Evolutionary conservation across 2,329 filamentous ascomycete species (phyloP).

Genomic region (Penicillium hordei): DNA sequence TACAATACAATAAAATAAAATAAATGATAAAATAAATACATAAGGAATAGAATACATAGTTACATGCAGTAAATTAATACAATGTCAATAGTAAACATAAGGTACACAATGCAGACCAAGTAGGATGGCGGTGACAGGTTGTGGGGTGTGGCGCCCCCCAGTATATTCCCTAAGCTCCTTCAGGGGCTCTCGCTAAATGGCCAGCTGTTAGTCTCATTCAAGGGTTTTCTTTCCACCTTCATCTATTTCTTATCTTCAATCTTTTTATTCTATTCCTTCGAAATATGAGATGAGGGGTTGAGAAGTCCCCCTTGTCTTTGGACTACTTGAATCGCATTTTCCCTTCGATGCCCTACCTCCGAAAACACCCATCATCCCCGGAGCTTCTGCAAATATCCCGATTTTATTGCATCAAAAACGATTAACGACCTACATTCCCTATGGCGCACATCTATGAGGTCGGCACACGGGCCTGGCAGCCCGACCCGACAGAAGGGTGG

Average conservation of each 20-base stretch:
- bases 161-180: conserved; percentile 27
- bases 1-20: no score
- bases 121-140: conserved; percentile 27
- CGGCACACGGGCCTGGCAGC: conserved; percentile 97
- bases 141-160: conserved; percentile 29
- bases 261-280: conserved; percentile 22
- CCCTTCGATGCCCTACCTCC: conserved; percentile 5
- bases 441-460: conserved; percentile 97
- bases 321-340: conserved; percentile 20
- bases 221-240: conserved; percentile 16
- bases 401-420: conserved; percentile 8
- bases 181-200: conserved; percentile 32
- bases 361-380: conserved; percentile 6
- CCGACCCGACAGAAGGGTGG: conserved; percentile 94
- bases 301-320: conserved; percentile 27
- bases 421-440: conserved; percentile 18
- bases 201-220: conserved; percentile 23
- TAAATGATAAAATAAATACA: no score
- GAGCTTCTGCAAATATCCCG: conserved; percentile 12
- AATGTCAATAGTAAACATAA: not conserved
- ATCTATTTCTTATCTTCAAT: conserved; percentile 12
- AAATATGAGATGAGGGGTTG: conserved; percentile 30
- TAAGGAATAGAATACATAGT: not conserved
- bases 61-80: not conserved
- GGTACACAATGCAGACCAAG: conserved; percentile 1